A percentile compares a stretch with the other conserved stretches of the same genome.
phyloP scores from a whole-genome alignment of 371 early-diverging fungal genomes.

The Mortierella sp. region DNA sequence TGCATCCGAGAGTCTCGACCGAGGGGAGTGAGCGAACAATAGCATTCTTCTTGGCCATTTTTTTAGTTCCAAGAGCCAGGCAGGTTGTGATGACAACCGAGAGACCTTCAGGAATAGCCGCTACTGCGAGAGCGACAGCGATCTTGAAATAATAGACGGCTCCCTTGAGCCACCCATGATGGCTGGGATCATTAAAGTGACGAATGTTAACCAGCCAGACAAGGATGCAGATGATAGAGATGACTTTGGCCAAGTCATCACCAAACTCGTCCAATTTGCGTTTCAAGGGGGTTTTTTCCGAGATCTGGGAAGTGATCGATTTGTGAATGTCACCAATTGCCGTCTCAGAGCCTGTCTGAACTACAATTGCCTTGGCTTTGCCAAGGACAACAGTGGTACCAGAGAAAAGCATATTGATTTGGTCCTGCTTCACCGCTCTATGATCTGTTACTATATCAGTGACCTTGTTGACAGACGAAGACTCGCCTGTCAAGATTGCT shows the following conservation, averaged over 20 bases:
- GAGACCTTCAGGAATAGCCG: conserved; percentile 97
- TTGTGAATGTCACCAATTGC: conserved; percentile 94
- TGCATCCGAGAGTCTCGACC: conserved; percentile 92
- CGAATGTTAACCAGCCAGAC: conserved; percentile 81
- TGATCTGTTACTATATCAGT: conserved; percentile 30
- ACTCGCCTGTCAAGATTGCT: conserved; percentile 92
- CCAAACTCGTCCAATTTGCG: conserved; percentile 74
- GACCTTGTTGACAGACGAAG: conserved; percentile 79
- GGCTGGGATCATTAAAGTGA: conserved; percentile 66
- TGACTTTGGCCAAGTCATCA: conserved; percentile 74
- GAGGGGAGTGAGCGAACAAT: conserved; percentile 91
- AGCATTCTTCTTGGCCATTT: conserved; percentile 90
- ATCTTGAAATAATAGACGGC: conserved; percentile 64
- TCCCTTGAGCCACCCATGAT: conserved; percentile 58
- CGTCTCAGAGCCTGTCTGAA: conserved; percentile 85
- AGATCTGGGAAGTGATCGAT: conserved; percentile 79
- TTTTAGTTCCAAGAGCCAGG: conserved; percentile 91
- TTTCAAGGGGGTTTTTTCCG: conserved; percentile 81
- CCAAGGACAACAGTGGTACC: conserved; percentile 75
- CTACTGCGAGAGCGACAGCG: conserved; percentile 89
- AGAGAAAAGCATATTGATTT: conserved; percentile 65
- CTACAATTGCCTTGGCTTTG: conserved; percentile 73
- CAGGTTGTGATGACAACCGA: conserved; percentile 93
- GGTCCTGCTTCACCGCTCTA: conserved; percentile 28
- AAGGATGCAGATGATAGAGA: conserved; percentile 49